phyloP scores from a whole-genome alignment of 2,329 filamentous ascomycete species.

The Microcera coccophila region DNA sequence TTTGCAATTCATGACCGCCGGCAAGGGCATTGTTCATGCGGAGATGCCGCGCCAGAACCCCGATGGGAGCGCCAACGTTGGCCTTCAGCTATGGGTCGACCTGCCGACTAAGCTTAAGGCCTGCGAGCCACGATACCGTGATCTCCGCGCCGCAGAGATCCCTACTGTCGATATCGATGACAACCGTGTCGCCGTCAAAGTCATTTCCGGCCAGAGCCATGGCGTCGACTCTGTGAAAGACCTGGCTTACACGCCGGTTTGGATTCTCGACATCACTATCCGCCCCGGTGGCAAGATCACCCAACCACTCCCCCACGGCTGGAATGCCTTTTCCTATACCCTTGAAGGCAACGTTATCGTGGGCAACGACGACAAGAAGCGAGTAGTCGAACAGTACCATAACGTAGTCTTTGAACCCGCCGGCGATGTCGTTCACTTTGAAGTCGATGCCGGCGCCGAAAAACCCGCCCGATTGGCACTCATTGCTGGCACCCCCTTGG shows the following conservation, averaged over 20 bases:
- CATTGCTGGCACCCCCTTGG: slow-evolving; percentile 73
- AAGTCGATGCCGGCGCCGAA: slow-evolving; percentile 62
- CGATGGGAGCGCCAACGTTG: slow-evolving; percentile 74
- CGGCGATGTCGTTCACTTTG: slow-evolving; percentile 71
- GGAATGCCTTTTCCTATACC: slow-evolving; percentile 88
- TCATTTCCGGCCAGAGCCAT: slow-evolving; percentile 82
- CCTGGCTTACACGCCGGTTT: slow-evolving; percentile 94
- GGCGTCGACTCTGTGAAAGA: slow-evolving; percentile 85
- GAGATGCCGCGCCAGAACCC: slow-evolving; percentile 84
- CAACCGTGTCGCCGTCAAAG: slow-evolving; percentile 74
- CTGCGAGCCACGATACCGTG: slow-evolving; percentile 89
- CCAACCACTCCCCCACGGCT: slow-evolving; percentile 72
- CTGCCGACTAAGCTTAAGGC: slow-evolving; percentile 75
- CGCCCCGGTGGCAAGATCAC: slow-evolving; percentile 72
- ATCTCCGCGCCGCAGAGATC: slow-evolving; percentile 75
- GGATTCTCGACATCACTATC: slow-evolving; percentile 82
- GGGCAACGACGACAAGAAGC: slow-evolving; percentile 49
- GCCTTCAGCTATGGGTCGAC: slow-evolving; percentile 95
- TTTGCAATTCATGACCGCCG: slow-evolving; percentile 96
- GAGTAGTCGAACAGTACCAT: slow-evolving; percentile 66
- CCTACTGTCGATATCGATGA: slow-evolving; percentile 68
- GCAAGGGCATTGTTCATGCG: slow-evolving; percentile 85
- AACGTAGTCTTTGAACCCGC: slow-evolving; percentile 83
- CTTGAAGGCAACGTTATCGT: slow-evolving; percentile 69
- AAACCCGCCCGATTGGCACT: slow-evolving; percentile 61